Percentiles rank a stretch among this genome's conserved stretches.
Evolutionary conservation across 495 filamentous ascomycete genomes (phyloP).

Genomic region (Haplographium delicatum): DNA sequence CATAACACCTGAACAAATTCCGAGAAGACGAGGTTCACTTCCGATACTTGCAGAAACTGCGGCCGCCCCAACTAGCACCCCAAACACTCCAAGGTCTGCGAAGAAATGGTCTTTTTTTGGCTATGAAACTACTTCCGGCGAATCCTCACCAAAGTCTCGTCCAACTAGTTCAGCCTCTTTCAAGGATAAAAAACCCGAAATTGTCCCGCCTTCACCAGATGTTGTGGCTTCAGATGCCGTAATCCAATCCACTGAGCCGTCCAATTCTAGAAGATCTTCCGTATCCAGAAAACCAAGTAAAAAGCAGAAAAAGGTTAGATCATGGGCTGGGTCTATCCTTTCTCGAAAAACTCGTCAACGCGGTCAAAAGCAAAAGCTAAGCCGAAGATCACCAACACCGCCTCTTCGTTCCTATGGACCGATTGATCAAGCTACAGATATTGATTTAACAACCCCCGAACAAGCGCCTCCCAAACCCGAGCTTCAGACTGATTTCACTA

Average conservation of each 20-base stretch:
- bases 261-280: constrained; percentile 15
- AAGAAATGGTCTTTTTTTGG: constrained; percentile 53
- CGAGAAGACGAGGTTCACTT: constrained; percentile 45
- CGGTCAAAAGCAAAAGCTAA: constrained; percentile 31
- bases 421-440: constrained; percentile 5
- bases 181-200: constrained; percentile 23
- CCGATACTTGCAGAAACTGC: constrained; percentile 34
- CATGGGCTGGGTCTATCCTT: constrained; percentile 74
- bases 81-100: constrained; percentile 40
- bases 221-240: not conserved
- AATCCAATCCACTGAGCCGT: constrained; percentile 15
- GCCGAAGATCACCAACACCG: constrained; percentile 31
- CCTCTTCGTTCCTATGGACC: constrained; percentile 28
- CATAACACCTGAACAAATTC: constrained; percentile 17
- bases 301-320: constrained; percentile 73
- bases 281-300: constrained; percentile 52
- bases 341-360: constrained; percentile 57
- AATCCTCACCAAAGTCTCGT: constrained; percentile 35
- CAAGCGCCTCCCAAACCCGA: constrained; percentile 24
- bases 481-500: constrained; percentile 30
- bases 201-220: not conserved
- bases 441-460: constrained; percentile 27
- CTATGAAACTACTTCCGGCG: constrained; percentile 37
- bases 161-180: constrained; percentile 34
- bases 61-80: constrained; percentile 26